Percentiles rank a stretch among this genome's conserved stretches.
These are phyloP conservation scores for Trichoderma sp. DNA, from an alignment of 2,329 filamentous ascomycete species.

Conservation along the genomic window DNA sequence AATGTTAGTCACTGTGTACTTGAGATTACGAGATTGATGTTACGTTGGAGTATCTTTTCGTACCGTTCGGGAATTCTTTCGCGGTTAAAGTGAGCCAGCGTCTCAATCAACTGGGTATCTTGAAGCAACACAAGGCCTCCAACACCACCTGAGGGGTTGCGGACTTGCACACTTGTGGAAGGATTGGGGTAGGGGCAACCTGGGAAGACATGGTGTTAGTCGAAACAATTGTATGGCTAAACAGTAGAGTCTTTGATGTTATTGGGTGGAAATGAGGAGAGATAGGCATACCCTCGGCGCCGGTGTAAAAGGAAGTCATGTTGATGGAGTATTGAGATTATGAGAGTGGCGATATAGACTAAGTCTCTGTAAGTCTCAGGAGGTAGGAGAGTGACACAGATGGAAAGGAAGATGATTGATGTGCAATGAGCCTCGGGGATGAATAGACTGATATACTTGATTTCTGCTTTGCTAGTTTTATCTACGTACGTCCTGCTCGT, in stretches of 20 bases:
- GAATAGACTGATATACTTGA: neutral
- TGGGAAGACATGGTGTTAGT: neutral
- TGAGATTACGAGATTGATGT: neutral
- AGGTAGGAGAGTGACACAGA: neutral
- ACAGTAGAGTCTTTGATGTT: neutral
- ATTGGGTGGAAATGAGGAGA: neutral
- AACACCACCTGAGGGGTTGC: neutral
- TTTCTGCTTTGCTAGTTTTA: neutral
- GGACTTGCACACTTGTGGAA: conserved; percentile 5
- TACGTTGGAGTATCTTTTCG: neutral
- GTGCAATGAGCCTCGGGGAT: neutral
- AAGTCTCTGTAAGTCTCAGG: neutral
- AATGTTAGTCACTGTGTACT: neutral
- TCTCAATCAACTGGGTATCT: conserved; percentile 7
- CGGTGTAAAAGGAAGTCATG: conserved; percentile 26
- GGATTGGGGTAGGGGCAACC: conserved; percentile 7
- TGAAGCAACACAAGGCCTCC: conserved; percentile 8
- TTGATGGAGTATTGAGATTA: neutral
- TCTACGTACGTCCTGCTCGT: neutral
- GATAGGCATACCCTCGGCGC: conserved; percentile 28
- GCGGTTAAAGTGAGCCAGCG: conserved; percentile 13
- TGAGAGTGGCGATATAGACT: neutral
- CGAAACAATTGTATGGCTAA: neutral
- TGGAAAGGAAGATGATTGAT: neutral
- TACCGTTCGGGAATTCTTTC: conserved; percentile 16